Conservation (phyloP, 495 filamentous ascomycete genomes). For the Podospora australis region DNA sequence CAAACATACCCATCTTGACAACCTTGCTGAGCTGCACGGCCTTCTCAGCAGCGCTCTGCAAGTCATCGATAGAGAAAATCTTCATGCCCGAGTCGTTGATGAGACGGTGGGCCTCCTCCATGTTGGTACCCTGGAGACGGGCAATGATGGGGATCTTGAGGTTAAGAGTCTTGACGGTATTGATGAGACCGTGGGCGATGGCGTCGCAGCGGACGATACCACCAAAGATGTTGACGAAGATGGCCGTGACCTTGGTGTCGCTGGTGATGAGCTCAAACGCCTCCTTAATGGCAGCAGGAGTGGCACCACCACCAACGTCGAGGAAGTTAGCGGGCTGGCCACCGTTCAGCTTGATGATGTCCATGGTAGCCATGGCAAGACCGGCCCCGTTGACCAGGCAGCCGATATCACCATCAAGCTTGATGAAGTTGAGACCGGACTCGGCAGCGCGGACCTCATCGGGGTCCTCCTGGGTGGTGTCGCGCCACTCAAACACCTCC, state of each 20-base stretch:
- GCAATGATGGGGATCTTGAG: conserved; percentile 94
- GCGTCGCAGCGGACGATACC: conserved; percentile 98
- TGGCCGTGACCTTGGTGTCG: conserved; percentile 95
- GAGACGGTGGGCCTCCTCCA: conserved; percentile 90
- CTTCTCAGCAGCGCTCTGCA: conserved; percentile 96
- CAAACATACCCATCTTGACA: conserved; percentile 82
- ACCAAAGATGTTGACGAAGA: conserved; percentile 99
- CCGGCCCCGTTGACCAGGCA: conserved; percentile 98
- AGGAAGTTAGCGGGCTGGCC: conserved; percentile 96
- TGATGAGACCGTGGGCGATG: conserved; percentile 93
- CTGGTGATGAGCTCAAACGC: conserved; percentile 97
- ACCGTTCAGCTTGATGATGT: conserved; percentile 99
- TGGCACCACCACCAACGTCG: conserved; percentile 96
- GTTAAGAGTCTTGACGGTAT: conserved; percentile 87
- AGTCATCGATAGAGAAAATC: conserved; percentile 98
- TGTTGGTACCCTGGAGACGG: conserved; percentile 95
- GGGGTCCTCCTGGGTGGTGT: conserved; percentile 89
- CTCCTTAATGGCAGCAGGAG: conserved; percentile 90
- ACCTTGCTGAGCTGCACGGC: conserved; percentile 98
- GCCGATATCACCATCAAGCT: conserved; percentile 97
- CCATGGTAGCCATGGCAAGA: conserved; percentile 99
- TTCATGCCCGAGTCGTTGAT: conserved; percentile 98
- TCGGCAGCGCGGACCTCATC: conserved; percentile 96
- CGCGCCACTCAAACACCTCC: conserved; percentile 89
- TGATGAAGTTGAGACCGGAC: conserved; percentile 97